Evolutionary conservation across 768 basidiomycete genomes (phyloP).

Genomic region (Leucocoprinus leucothites): DNA sequence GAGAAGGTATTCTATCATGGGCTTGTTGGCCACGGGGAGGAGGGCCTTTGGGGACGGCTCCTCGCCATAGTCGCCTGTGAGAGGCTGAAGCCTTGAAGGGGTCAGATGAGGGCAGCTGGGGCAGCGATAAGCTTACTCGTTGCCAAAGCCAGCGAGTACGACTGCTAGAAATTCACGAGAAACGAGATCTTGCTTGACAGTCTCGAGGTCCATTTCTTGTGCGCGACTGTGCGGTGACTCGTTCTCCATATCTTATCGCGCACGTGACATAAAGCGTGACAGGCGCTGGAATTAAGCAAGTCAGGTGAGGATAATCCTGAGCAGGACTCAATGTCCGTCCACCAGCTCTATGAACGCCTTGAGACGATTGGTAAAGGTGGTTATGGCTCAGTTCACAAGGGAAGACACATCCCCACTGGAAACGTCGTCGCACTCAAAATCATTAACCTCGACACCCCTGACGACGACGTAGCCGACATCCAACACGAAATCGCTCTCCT

Average conservation of each 20-base stretch:
- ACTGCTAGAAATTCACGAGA: conserved; percentile 85
- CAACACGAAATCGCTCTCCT: conserved; percentile 94
- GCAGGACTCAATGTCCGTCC: conserved; percentile 46
- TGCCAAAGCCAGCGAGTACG: conserved; percentile 89
- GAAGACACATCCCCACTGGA: conserved; percentile 77
- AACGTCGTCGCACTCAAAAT: conserved; percentile 96
- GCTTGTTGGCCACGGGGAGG: conserved; percentile 83
- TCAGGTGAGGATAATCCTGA: neutral
- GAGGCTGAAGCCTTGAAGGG: conserved; percentile 57
- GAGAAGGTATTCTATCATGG: conserved; percentile 81
- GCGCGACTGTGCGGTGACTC: neutral
- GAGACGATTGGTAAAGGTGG: conserved; percentile 96
- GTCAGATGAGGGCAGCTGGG: conserved; percentile 15
- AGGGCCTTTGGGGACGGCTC: conserved; percentile 85
- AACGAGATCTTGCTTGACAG: conserved; percentile 47
- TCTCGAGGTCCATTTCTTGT: conserved; percentile 62
- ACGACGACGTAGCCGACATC: conserved; percentile 95
- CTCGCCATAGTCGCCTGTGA: conserved; percentile 77
- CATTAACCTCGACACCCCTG: conserved; percentile 95
- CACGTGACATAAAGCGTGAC: neutral
- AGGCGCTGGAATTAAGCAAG: too few species aligned
- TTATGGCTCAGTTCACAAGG: conserved; percentile 95
- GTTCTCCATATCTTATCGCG: neutral
- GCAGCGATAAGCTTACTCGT: conserved; percentile 54
- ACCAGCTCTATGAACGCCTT: conserved; percentile 79